These are phyloP conservation scores for Apiospora rasikravindrae DNA, from an alignment of 2,329 filamentous ascomycete genomes.

Conservation along the genomic window DNA sequence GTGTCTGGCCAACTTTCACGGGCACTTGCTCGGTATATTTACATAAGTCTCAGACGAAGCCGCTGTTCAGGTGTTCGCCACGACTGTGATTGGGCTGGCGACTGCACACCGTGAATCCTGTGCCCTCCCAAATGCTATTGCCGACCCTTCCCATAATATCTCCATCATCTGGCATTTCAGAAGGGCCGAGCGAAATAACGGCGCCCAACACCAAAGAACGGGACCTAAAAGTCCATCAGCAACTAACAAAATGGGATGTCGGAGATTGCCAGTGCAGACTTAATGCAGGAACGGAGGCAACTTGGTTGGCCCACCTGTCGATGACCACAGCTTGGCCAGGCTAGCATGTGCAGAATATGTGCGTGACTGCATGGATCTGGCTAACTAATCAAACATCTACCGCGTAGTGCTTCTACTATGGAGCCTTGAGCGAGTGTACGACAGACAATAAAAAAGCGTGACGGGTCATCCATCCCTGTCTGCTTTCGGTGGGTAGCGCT, in stretches of 20 bases:
- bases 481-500: not conserved
- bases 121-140: not conserved
- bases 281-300: conserved; percentile 12
- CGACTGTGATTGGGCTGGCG: not conserved
- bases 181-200: conserved; percentile 11
- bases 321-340: not conserved
- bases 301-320: conserved; percentile 8
- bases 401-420: not conserved
- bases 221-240: conserved; percentile 13
- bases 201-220: conserved; percentile 8
- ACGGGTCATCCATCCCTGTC: not conserved
- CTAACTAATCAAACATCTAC: conserved; percentile 11
- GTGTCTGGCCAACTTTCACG: conserved; percentile 7
- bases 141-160: not conserved
- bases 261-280: conserved; percentile 3
- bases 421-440: not conserved
- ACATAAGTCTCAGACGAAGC: conserved; percentile 6
- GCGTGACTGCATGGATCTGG: conserved; percentile 7
- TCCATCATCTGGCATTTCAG: not conserved
- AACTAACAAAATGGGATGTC: conserved; percentile 15
- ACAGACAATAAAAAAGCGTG: not conserved
- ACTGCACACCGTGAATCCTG: conserved; percentile 1
- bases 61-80: not conserved
- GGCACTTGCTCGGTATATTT: conserved; percentile 12
- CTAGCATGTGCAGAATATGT: conserved; percentile 10